Evolutionary conservation across 2,329 filamentous ascomycete species (phyloP).

Genomic region (Ascochyta fabae): DNA sequence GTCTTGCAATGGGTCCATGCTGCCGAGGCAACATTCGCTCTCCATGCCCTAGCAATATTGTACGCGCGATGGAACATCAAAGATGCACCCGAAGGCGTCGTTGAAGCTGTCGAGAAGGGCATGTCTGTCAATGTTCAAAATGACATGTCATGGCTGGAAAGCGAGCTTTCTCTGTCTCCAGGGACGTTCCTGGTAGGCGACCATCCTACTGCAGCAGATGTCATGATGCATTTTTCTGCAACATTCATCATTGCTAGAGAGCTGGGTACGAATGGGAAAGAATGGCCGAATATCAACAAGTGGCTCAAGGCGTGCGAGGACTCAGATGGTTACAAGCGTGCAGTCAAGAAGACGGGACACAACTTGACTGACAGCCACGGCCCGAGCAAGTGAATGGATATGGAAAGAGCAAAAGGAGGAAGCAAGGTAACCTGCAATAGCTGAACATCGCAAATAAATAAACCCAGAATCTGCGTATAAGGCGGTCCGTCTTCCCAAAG

Average conservation of each 20-base stretch:
- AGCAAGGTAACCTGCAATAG: neutral
- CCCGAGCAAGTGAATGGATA: neutral
- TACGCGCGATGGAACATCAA: slow-evolving; percentile 55
- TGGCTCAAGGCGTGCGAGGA: slow-evolving; percentile 50
- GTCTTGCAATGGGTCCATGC: slow-evolving; percentile 55
- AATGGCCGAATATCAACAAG: slow-evolving; percentile 32
- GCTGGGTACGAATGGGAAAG: slow-evolving; percentile 46
- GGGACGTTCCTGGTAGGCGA: slow-evolving; percentile 53
- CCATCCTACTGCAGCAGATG: slow-evolving; percentile 52
- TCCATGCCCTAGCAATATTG: slow-evolving; percentile 54
- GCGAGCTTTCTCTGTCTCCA: slow-evolving; percentile 48
- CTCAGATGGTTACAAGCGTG: slow-evolving; percentile 46
- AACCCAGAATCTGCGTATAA: neutral
- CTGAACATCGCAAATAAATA: neutral
- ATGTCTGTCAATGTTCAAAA: slow-evolving; percentile 54
- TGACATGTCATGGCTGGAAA: slow-evolving; percentile 55
- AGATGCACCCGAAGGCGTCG: slow-evolving; percentile 32
- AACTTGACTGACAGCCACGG: slow-evolving; percentile 14
- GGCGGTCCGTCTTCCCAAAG: neutral
- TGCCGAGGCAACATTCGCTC: slow-evolving; percentile 55
- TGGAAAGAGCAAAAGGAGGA: neutral
- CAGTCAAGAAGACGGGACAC: slow-evolving; percentile 51
- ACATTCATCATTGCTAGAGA: slow-evolving; percentile 50
- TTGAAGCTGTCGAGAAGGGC: slow-evolving; percentile 47
- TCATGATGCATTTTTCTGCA: slow-evolving; percentile 54